Evolutionary conservation across 2,329 filamentous ascomycete genomes (phyloP), one percentile per base, ranked within the genome.

Genomic region (Exophiala sp.): DNA sequence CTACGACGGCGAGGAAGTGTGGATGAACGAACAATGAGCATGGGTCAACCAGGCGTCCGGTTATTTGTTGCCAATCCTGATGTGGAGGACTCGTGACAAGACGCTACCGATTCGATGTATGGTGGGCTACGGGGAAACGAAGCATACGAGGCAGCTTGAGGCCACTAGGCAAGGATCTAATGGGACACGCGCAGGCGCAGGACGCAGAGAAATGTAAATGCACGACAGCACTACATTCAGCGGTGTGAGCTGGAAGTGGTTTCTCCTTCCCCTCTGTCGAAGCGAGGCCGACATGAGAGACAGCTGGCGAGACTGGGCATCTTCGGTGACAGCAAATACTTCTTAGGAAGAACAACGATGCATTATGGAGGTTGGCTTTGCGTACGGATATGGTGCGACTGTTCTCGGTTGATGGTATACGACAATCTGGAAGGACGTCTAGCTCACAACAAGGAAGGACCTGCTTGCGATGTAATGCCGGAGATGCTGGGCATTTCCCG

Each of bases 61-160:
- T 61, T 74, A 18, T 74, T 72, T 50, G 68, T 74, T 43, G 71
- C 72, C 24, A 74, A 74, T 57, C 72, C 72, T 14, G 72, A 74
- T 60, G 51, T 69, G 48, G 72, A 70, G 55, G 69, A 57, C 8
- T 57, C 46, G 45, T 45, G 19, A 40, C 4, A 19, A 22, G 19
- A 43, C 13, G 19, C 23, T 16, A 43, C 40, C 21, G 21, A 24
- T 29, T 14, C 14, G n/a, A 16, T 32, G 40, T 16, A 43, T 32
- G 5, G 18, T 43, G 13, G 23, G 40, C 2, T 10, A 11, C 38
- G 24, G 23, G 19, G 38, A 9, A 19, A 41, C 38, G 21, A 41
- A 23, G 21, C 35, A 39, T 29, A 47, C 44, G 24, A 24, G 34
- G 14, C 18, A 19, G 34, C 13, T 37, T 37, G 5, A 13, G 2